Base-by-base conservation (phyloP, 2,329 filamentous ascomycete species). In the Fusarium clavum region DNA sequence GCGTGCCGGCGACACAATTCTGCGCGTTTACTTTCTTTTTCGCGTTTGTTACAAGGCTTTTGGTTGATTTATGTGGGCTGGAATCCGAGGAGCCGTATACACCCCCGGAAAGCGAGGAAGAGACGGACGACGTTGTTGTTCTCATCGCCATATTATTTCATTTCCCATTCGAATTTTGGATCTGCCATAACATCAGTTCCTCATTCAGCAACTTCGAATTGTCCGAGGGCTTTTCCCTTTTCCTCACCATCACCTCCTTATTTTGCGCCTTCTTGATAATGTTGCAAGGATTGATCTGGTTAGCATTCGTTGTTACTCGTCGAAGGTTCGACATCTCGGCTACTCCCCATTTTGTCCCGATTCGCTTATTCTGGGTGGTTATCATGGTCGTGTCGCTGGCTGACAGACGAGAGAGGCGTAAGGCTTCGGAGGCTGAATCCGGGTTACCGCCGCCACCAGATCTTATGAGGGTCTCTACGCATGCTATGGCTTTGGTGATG, bases 11-110 rank as follows among this genome's bases (percentile, higher is more conserved):
- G 1, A 67, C 64, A 2, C 40, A 67, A 2, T 6, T 43, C 0
- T 67, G 62, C 13, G 64, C 62, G 1, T 62, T 51, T 2, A 3
- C 38, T 0, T 67, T 67, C 25, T 56, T 67, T 14, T 41, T 47
- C 8, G 48, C 45, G 14, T 32, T 24, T 1, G 9, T 34, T 7
- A 67, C 64, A 0, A 67, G 54, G 8, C 44, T 67, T 2, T 3
- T 56, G 12, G 30, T 67, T 4, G 57, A 65, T 2, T 11, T 61
- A 2, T 61, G 56, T 16, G 56, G 48, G 9, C 25, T 65, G 6
- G 64, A 51, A 14, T 18, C n/a, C 1, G 56, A 56, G 3, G 18
- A 18, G 3, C 18, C 20, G 5, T 14, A 22, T 6, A 9, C 12
- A 1, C 3, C 3, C 8, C 12, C n/a, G 1, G 27, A 20, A 1